These are phyloP conservation scores for Diaporthe ampelina DNA, from an alignment of 2,329 filamentous ascomycete species.

Conservation along the genomic window DNA sequence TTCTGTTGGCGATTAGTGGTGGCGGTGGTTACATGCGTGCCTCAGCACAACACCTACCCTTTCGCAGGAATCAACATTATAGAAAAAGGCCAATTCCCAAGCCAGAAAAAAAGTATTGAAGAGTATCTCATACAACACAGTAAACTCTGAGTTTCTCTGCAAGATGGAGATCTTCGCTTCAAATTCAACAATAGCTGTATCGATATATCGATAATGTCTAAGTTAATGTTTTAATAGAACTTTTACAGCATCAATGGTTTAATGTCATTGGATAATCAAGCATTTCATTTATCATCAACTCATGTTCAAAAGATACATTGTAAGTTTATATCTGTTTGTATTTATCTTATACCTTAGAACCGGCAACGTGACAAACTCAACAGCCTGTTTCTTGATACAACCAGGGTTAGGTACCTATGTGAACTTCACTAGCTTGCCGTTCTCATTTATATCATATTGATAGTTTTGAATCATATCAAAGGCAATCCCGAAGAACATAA, in stretches of 20 bases:
- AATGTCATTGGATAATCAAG: neutral
- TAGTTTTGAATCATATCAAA: conserved; percentile 15
- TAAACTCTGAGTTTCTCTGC: neutral
- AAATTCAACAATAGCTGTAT: neutral
- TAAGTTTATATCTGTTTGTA: neutral
- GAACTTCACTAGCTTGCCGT: conserved; percentile 4
- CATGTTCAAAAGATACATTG: neutral
- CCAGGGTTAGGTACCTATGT: neutral
- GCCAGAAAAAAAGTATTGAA: neutral
- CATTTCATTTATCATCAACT: neutral
- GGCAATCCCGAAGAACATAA: conserved; percentile 17
- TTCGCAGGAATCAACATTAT: neutral
- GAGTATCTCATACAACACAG: neutral
- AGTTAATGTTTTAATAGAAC: neutral
- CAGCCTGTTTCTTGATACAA: neutral
- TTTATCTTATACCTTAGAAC: neutral
- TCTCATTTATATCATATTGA: conserved; percentile 5
- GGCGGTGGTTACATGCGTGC: conserved; percentile 5
- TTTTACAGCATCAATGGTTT: neutral
- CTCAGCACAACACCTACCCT: conserved; percentile 5
- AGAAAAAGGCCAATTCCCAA: neutral
- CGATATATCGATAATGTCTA: neutral
- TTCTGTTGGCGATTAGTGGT: neutral
- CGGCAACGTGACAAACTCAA: neutral
- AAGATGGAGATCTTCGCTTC: neutral